Base-by-base conservation (phyloP, 2,329 filamentous ascomycete species). In the Chaetomiaceae sp. region DNA sequence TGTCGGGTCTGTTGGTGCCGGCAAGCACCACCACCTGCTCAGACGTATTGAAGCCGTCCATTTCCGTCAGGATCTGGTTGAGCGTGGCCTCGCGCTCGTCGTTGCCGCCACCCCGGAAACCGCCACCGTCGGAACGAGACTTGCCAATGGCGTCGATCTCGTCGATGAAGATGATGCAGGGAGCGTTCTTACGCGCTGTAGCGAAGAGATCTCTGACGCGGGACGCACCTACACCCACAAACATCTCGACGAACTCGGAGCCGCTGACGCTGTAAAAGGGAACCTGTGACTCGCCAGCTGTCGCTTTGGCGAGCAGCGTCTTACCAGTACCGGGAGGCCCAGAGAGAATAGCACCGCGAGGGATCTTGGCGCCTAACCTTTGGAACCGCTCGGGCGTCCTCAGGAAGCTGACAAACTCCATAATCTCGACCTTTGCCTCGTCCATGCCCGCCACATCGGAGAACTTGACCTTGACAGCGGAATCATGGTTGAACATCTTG, bases 201-300 rank as follows among this genome's bases (percentile, higher is more conserved):
- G 90, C 85, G 66, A 99, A 99, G 48, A 99, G 75, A 70, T 99
- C 94, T 64, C 94, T 85, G 46, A 99, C 94, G 71, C 94, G 84
- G 27, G 92, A 97, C 18, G 94, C 89, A 71, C 94, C 94, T 55
- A 99, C 94, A 82, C 94, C 94, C 47, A 99, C 94, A 68, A 99
- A 99, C 92, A 99, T 99, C 74, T 99, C 94, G 29, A 99, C 92
- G 67, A 99, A 99, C 69, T 99, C 94, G 44, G 94, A 99, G 67
- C 94, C 94, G 70, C 90, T 96, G 64, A 99, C 94, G 65, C 89
- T 96, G 80, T 91, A 99, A 79, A 99, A 99, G 0, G 94, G 94
- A 29, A 99, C 94, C 38, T 88, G 87, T 23, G 94, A 96, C 74
- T 99, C 94, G 68, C 94, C 94, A 46, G 94, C 94, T 9, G 94